Evolutionary conservation across 805 yeast genomes (phyloP).

Genomic region (Nakazawaea pomicola): DNA sequence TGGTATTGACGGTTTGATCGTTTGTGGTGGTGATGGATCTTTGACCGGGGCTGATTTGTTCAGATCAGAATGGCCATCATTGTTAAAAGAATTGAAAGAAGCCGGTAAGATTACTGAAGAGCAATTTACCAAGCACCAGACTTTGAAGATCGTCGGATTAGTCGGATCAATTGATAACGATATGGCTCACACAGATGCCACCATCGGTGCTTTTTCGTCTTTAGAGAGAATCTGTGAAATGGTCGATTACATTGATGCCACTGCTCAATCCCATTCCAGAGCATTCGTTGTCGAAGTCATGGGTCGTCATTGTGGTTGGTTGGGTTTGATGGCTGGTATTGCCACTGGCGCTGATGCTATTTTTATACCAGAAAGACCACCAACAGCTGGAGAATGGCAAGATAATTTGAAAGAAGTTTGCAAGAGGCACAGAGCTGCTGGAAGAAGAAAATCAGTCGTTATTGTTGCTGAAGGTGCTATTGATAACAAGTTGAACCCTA

Average conservation of each 20-base stretch:
- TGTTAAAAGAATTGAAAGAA: slow-evolving; percentile 64
- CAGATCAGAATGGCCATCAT: slow-evolving; percentile 91
- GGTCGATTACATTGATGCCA: slow-evolving; percentile 95
- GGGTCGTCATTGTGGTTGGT: slow-evolving; percentile 99
- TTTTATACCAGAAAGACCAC: slow-evolving; percentile 92
- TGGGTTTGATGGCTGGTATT: slow-evolving; percentile 95
- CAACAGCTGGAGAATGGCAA: slow-evolving; percentile 69
- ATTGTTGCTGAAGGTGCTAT: slow-evolving; percentile 98
- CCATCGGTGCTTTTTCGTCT: slow-evolving; percentile 95
- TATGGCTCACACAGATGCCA: slow-evolving; percentile 94
- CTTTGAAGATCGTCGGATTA: slow-evolving; percentile 83
- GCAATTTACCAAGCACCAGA: slow-evolving; percentile 56
- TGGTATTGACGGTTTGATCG: slow-evolving; percentile 93
- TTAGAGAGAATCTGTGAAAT: slow-evolving; percentile 88
- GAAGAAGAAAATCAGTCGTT: slow-evolving; percentile 91
- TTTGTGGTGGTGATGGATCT: slow-evolving; percentile 99
- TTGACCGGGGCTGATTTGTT: slow-evolving; percentile 95
- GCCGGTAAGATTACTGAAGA: slow-evolving; percentile 52
- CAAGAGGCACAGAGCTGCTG: slow-evolving; percentile 72
- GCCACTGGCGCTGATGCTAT: slow-evolving; percentile 95
- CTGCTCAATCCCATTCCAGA: slow-evolving; percentile 94
- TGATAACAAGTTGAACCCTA: slow-evolving; percentile 73
- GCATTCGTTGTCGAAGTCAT: slow-evolving; percentile 97
- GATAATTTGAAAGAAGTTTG: slow-evolving; percentile 74
- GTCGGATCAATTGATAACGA: slow-evolving; percentile 98